phyloP scores from a whole-genome alignment of 805 yeast genomes.

The Sugiyamaella chiloensis region DNA sequence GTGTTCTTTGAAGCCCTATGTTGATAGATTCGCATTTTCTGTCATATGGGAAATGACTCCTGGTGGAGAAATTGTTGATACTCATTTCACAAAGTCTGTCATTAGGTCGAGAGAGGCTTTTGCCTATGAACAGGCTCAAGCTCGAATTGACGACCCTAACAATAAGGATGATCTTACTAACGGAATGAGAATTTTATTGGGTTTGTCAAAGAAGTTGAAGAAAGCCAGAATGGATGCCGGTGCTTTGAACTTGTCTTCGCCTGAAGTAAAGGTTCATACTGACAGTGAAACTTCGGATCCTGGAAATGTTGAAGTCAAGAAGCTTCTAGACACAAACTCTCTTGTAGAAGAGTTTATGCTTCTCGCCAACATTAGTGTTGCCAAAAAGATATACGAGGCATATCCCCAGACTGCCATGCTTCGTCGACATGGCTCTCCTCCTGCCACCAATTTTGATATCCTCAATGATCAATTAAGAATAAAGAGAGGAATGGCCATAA shows the following conservation, averaged over 20 bases:
- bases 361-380: slow-evolving; percentile 94
- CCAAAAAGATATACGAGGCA: slow-evolving; percentile 84
- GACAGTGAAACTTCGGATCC: slow-evolving; percentile 98
- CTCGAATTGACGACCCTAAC: slow-evolving; percentile 74
- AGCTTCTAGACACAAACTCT: slow-evolving; percentile 86
- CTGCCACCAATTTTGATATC: slow-evolving; percentile 84
- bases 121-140: slow-evolving; percentile 89
- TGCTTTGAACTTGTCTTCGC: slow-evolving; percentile 94
- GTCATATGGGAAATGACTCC: slow-evolving; percentile 93
- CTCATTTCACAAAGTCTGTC: slow-evolving; percentile 78
- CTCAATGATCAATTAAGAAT: slow-evolving; percentile 85
- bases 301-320: slow-evolving; percentile 87
- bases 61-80: slow-evolving; percentile 77
- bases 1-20: slow-evolving; percentile 92
- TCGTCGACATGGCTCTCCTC: slow-evolving; percentile 97
- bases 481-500: slow-evolving; percentile 69
- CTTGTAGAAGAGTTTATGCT: slow-evolving; percentile 98
- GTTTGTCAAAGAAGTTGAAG: slow-evolving; percentile 78
- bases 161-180: slow-evolving; percentile 81
- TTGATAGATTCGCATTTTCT: slow-evolving; percentile 93
- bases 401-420: slow-evolving; percentile 98
- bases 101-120: slow-evolving; percentile 92
- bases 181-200: slow-evolving; percentile 80
- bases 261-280: slow-evolving; percentile 96
- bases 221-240: slow-evolving; percentile 89